Evolutionary conservation across 1,139 yeast genomes (phyloP).

Genomic region (Pichia cactophila): DNA sequence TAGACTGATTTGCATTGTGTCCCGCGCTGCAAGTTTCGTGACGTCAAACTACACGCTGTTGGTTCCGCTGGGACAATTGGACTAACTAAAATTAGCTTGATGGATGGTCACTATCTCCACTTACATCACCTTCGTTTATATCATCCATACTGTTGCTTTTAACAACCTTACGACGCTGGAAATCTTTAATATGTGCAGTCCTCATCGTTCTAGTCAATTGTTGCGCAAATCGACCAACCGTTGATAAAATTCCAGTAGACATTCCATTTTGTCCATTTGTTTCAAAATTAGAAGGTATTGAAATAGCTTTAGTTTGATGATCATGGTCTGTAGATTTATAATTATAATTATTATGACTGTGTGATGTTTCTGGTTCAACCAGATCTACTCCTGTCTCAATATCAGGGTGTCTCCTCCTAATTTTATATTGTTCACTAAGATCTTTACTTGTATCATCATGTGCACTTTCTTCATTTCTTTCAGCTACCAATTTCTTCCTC

Average conservation of each 20-base stretch:
- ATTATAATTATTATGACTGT: neutral
- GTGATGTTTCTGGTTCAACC: neutral
- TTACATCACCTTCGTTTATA: constrained; percentile 12
- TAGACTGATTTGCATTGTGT: no score
- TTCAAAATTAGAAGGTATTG: constrained; percentile 2
- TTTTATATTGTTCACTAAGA: constrained; percentile 8
- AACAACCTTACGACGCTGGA: constrained; percentile 54
- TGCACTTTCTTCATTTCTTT: neutral
- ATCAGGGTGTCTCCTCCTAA: constrained; percentile 3
- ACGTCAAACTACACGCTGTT: neutral
- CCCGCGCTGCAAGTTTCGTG: neutral
- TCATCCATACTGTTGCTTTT: constrained; percentile 25
- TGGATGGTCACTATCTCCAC: constrained; percentile 1
- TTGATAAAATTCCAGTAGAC: constrained; percentile 1
- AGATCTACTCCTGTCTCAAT: neutral
- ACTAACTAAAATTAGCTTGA: neutral
- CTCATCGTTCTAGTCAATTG: constrained; percentile 57
- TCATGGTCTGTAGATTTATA: neutral
- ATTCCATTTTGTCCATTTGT: neutral
- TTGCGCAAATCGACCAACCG: constrained; percentile 13
- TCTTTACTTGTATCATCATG: constrained; percentile 6
- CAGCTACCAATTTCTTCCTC: constrained; percentile 1
- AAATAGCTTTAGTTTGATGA: neutral
- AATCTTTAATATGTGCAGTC: constrained; percentile 82
- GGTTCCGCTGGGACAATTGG: neutral